phyloP scores from a whole-genome alignment of 208 protist species.

The Angomonas deanei region DNA sequence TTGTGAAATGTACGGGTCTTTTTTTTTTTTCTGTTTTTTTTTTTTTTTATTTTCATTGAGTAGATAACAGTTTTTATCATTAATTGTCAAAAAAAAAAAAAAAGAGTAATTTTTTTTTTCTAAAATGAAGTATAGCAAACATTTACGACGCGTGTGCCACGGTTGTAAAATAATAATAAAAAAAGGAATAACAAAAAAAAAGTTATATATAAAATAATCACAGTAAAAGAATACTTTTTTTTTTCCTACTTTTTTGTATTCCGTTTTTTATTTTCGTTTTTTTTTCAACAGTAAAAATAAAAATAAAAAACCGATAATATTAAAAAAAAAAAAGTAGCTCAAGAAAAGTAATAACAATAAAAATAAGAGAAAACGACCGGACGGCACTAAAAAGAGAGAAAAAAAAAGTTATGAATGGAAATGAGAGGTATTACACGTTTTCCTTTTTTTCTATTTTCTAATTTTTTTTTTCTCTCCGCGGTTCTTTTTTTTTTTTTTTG shows the following conservation, averaged over 20 bases:
- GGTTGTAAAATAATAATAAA: background rate
- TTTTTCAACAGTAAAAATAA: background rate
- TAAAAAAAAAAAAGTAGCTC: background rate
- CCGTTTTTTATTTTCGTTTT: constrained; percentile 9
- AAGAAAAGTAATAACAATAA: background rate
- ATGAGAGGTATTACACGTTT: background rate
- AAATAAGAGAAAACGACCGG: background rate
- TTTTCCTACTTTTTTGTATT: constrained; percentile 15
- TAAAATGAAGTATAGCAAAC: too few relatives aligned
- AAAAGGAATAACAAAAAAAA: background rate
- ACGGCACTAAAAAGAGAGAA: background rate
- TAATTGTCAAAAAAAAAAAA: too few relatives aligned
- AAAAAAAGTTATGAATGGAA: background rate
- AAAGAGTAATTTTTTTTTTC: too few relatives aligned
- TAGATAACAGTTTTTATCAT: too few relatives aligned
- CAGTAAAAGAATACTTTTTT: constrained; percentile 7
- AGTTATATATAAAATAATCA: background rate
- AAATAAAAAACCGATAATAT: background rate
- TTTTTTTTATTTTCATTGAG: too few relatives aligned
- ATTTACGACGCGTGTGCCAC: too few relatives aligned
- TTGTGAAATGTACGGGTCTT: too few relatives aligned
- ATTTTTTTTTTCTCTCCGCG: constrained; percentile 2
- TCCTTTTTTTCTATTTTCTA: constrained; percentile 6
- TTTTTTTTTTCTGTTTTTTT: too few relatives aligned
- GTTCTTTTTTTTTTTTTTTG: constrained; percentile 10